Evolutionary conservation across 257 asterid genomes (phyloP).

Genomic region (Thymus mandschuricus): DNA sequence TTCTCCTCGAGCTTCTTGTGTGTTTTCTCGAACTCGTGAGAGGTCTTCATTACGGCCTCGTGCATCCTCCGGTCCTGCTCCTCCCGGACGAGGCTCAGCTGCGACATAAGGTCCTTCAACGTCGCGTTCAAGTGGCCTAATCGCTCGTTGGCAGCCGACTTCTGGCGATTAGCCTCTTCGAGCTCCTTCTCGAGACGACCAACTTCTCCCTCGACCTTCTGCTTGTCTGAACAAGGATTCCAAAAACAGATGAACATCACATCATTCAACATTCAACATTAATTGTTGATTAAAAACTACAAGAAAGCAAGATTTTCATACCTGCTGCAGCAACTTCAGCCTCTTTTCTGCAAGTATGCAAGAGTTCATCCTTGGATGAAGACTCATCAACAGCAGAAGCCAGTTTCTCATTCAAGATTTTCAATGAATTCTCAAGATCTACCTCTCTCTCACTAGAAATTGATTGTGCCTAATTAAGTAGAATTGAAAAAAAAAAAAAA

Average conservation of each 20-base stretch:
- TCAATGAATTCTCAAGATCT: constrained; percentile 57
- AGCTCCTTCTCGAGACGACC: constrained; percentile 47
- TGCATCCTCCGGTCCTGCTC: constrained; percentile 55
- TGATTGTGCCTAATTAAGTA: constrained; percentile 35
- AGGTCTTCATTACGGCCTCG: constrained; percentile 45
- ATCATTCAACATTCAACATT: neutral
- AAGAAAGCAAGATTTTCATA: constrained; percentile 12
- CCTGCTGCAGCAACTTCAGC: constrained; percentile 64
- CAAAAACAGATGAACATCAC: neutral
- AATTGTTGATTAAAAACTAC: neutral
- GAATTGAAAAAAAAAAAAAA: neutral
- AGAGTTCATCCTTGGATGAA: constrained; percentile 59
- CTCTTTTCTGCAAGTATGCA: constrained; percentile 38
- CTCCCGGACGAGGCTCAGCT: constrained; percentile 48
- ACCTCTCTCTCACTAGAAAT: constrained; percentile 54
- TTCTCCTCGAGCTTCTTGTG: constrained; percentile 54
- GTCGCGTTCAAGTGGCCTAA: constrained; percentile 60
- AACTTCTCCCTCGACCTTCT: constrained; percentile 61
- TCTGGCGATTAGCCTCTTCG: constrained; percentile 46
- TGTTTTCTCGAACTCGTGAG: constrained; percentile 52
- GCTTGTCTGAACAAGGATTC: constrained; percentile 48
- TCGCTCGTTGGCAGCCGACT: constrained; percentile 54
- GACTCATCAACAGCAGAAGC: constrained; percentile 59
- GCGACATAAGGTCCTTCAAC: constrained; percentile 65
- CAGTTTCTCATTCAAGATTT: constrained; percentile 57